phyloP scores from a whole-genome alignment of 2,329 filamentous ascomycete genomes.

The Cercospora beticola region DNA sequence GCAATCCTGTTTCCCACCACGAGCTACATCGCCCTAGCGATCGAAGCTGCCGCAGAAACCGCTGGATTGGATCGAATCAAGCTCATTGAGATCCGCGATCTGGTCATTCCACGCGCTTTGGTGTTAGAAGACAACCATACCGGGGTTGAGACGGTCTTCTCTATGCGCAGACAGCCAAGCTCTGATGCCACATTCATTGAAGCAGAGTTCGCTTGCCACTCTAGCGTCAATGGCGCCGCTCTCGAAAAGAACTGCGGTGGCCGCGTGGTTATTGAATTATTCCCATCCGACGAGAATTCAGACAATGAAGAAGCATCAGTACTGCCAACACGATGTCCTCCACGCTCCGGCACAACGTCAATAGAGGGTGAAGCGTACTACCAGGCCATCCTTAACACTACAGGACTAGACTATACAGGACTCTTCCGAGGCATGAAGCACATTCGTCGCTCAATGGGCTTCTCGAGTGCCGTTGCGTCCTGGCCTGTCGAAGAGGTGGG shows the following conservation, averaged over 20 bases:
- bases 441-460: conserved; percentile 20
- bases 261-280: conserved; percentile 19
- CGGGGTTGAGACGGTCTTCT: conserved; percentile 34
- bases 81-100: conserved; percentile 21
- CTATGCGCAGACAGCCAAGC: conserved; percentile 21
- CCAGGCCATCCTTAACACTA: conserved; percentile 22
- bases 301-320: background rate
- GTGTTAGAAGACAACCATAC: conserved; percentile 21
- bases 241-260: conserved; percentile 22
- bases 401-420: conserved; percentile 22
- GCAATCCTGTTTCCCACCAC: conserved; percentile 37
- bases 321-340: conserved; percentile 19
- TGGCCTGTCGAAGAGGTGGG: conserved; percentile 24
- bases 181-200: conserved; percentile 40
- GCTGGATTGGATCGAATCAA: conserved; percentile 18
- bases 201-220: conserved; percentile 20
- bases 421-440: conserved; percentile 25
- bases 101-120: conserved; percentile 22
- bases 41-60: conserved; percentile 26
- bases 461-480: conserved; percentile 19
- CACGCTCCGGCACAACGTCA: conserved; percentile 22
- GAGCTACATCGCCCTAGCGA: conserved; percentile 28
- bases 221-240: conserved; percentile 15
- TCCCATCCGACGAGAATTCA: conserved; percentile 2
- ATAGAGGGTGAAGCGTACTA: conserved; percentile 26